Conservation (phyloP, 2,329 filamentous ascomycete species). For the Apiospora saccharicola region DNA sequence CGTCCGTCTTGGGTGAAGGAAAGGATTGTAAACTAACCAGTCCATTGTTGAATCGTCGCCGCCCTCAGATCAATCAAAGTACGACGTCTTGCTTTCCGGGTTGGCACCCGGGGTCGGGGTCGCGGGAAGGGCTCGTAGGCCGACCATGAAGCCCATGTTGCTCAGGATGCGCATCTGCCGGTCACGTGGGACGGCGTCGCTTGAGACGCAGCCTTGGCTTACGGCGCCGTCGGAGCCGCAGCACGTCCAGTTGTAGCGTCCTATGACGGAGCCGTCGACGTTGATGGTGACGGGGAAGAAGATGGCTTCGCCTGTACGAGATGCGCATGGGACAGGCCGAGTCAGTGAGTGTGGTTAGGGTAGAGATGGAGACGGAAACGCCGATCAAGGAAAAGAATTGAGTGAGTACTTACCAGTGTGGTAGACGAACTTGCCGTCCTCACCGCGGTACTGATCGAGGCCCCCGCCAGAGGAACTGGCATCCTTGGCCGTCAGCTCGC, state of each 20-base stretch:
- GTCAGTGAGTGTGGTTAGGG: neutral
- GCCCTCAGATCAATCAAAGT: neutral
- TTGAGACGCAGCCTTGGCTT: neutral
- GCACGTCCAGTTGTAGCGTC: constrained; percentile 6
- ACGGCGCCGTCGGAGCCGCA: constrained; percentile 8
- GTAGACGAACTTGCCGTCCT: neutral
- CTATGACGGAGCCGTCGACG: constrained; percentile 5
- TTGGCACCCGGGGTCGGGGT: neutral
- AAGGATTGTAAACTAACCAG: neutral
- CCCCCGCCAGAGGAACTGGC: neutral
- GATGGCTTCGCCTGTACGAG: neutral
- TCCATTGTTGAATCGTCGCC: neutral
- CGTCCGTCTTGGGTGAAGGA: neutral
- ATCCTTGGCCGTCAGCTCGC: neutral
- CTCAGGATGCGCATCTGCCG: constrained; percentile 8
- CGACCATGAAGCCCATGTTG: constrained; percentile 8
- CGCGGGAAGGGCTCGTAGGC: neutral
- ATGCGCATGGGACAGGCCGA: neutral
- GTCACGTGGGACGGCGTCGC: neutral
- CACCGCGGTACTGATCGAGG: neutral
- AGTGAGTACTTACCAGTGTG: neutral
- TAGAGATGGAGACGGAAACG: neutral
- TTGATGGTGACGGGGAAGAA: constrained; percentile 9
- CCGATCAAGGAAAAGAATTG: too few species aligned
- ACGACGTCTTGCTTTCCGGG: neutral